Evolutionary conservation across 2,329 filamentous ascomycete genomes (phyloP).

Genomic region (Rhytidhysteron rufulum): DNA sequence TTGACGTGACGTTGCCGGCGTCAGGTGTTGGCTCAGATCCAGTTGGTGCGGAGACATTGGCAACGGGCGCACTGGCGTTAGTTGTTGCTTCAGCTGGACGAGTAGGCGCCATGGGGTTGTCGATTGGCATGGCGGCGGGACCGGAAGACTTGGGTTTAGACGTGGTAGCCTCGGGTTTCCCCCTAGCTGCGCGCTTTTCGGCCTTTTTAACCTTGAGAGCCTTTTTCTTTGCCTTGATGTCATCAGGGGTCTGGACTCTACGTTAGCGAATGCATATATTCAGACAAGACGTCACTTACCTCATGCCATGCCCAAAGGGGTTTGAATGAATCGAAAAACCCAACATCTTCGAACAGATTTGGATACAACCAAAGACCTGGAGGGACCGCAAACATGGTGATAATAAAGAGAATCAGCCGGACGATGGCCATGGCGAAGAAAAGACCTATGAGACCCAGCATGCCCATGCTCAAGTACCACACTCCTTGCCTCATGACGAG

Average conservation of each 20-base stretch:
- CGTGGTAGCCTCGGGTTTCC: conserved; percentile 20
- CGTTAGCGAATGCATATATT: conserved; percentile 1
- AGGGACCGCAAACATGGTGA: conserved; percentile 79
- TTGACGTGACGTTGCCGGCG: conserved; percentile 18
- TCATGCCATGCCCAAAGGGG: conserved; percentile 98
- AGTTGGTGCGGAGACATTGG: conserved; percentile 2
- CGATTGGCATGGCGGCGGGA: too few relatives aligned
- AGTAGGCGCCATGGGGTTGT: conserved; percentile 30
- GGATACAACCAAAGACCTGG: conserved; percentile 98
- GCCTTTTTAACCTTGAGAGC: conserved; percentile 37
- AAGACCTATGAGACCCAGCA: conserved; percentile 81
- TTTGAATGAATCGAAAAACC: conserved; percentile 95
- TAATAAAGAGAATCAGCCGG: conserved; percentile 86
- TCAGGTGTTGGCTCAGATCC: conserved; percentile 3
- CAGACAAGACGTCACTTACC: conserved; percentile 45
- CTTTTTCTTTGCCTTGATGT: conserved; percentile 43
- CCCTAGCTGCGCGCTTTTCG: conserved; percentile 22
- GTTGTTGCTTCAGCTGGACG: conserved; percentile 23
- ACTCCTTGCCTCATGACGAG: conserved; percentile 86
- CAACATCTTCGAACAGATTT: conserved; percentile 97
- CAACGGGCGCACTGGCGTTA: conserved; percentile 15
- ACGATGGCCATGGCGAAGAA: conserved; percentile 99
- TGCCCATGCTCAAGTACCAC: conserved; percentile 94
- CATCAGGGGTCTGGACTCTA: conserved; percentile 32
- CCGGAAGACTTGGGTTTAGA: conserved; percentile 23